Percentiles rank a stretch among this genome's conserved stretches.
These are phyloP conservation scores for Fusarium hainanense DNA, from an alignment of 2,329 filamentous ascomycete species.

Conservation along the genomic window DNA sequence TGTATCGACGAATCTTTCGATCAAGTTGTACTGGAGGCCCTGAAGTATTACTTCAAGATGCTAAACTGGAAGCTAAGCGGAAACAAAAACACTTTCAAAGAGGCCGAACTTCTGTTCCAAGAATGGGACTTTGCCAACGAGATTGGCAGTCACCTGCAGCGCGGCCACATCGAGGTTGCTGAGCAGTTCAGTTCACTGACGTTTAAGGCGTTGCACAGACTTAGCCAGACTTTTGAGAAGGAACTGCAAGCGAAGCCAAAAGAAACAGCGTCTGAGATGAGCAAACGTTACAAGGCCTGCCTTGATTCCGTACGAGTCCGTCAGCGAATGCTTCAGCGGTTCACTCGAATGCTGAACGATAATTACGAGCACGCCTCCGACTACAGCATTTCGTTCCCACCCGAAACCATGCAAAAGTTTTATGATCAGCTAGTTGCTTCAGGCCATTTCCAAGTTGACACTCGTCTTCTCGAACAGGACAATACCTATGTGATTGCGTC, in stretches of 20 bases:
- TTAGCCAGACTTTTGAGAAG: slow-evolving; percentile 91
- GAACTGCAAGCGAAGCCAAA: slow-evolving; percentile 87
- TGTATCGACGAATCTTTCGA: slow-evolving; percentile 98
- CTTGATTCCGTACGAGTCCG: slow-evolving; percentile 95
- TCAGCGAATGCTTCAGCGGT: slow-evolving; percentile 95
- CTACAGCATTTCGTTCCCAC: slow-evolving; percentile 82
- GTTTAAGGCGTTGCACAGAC: slow-evolving; percentile 87
- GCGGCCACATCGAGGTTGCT: slow-evolving; percentile 94
- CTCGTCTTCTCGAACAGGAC: slow-evolving; percentile 74
- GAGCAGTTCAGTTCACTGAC: slow-evolving; percentile 97
- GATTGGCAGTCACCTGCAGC: slow-evolving; percentile 89
- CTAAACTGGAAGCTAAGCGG: slow-evolving; percentile 97
- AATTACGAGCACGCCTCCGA: slow-evolving; percentile 97
- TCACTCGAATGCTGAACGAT: slow-evolving; percentile 89
- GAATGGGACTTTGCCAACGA: slow-evolving; percentile 98
- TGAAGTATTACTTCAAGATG: slow-evolving; percentile 99
- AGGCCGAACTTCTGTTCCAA: slow-evolving; percentile 95
- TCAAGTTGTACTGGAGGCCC: slow-evolving; percentile 86
- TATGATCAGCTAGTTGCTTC: slow-evolving; percentile 83
- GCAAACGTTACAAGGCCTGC: slow-evolving; percentile 95
- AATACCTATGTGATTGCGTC: slow-evolving; percentile 88
- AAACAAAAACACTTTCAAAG: slow-evolving; percentile 99
- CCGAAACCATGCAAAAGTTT: slow-evolving; percentile 77
- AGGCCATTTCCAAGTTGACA: slow-evolving; percentile 88
- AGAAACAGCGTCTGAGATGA: slow-evolving; percentile 88